Conservation (phyloP, 1,139 yeast species). For the Taiozyma sp. region DNA sequence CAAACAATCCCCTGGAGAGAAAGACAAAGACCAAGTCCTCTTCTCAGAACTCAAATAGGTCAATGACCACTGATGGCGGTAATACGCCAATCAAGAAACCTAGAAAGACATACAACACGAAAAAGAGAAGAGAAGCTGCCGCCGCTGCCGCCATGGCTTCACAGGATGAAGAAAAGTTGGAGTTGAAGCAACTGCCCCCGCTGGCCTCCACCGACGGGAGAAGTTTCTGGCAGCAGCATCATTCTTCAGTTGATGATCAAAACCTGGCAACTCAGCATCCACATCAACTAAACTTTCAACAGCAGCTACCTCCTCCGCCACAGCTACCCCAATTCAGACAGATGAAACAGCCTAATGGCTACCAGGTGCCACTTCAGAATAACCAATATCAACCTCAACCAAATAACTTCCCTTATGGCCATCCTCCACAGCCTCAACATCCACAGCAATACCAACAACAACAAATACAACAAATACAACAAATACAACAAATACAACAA, state of each 20-base stretch:
- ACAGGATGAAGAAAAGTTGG: conserved; percentile 3
- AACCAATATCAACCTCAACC: conserved; percentile 12
- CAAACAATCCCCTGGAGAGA: conserved; percentile 45
- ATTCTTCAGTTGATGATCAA: background rate
- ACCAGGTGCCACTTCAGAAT: conserved; percentile 3
- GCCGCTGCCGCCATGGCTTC: conserved; percentile 17
- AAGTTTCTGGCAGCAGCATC: conserved; percentile 2
- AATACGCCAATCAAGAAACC: conserved; percentile 29
- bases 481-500: conserved; percentile 12
- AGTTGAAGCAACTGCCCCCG: background rate
- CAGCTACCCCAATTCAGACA: conserved; percentile 20
- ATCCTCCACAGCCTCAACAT: conserved; percentile 4
- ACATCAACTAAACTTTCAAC: background rate
- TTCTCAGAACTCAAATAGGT: conserved; percentile 9
- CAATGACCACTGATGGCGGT: conserved; percentile 6
- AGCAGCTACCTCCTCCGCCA: conserved; percentile 14
- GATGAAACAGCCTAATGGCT: conserved; percentile 8
- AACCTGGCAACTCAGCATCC: background rate
- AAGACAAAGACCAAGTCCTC: conserved; percentile 34
- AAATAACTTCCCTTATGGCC: conserved; percentile 1
- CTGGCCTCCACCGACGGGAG: background rate
- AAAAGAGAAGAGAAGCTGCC: conserved; percentile 23
- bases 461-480: conserved; percentile 13
- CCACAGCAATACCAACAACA: conserved; percentile 22
- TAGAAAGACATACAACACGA: conserved; percentile 20